phyloP scores from a whole-genome alignment of 2,329 filamentous ascomycete species.

The Beauveria sp. region DNA sequence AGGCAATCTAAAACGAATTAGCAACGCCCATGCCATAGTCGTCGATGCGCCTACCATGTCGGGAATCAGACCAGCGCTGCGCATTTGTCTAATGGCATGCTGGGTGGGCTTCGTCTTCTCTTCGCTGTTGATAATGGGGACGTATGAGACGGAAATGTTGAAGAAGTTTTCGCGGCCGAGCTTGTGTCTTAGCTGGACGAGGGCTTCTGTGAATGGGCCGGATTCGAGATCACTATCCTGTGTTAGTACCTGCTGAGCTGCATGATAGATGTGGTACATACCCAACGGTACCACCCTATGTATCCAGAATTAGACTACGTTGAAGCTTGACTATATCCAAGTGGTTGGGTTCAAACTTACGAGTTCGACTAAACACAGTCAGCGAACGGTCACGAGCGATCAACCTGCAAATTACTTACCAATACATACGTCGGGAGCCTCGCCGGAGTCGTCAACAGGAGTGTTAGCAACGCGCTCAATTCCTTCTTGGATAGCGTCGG shows the following conservation, averaged over 20 bases:
- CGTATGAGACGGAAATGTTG: slow-evolving; percentile 82
- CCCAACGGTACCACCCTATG: slow-evolving; percentile 52
- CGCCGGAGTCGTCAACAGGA: slow-evolving; percentile 75
- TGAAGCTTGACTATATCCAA: not conserved
- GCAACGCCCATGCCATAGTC: not conserved
- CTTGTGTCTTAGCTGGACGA: slow-evolving; percentile 68
- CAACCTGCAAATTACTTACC: slow-evolving; percentile 41
- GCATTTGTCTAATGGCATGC: slow-evolving; percentile 74
- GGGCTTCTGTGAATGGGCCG: slow-evolving; percentile 79
- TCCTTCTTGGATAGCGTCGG: slow-evolving; percentile 87
- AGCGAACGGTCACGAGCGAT: slow-evolving; percentile 6
- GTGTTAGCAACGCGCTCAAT: slow-evolving; percentile 78
- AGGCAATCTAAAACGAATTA: slow-evolving; percentile 64
- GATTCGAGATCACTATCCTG: slow-evolving; percentile 65
- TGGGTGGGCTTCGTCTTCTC: slow-evolving; percentile 97
- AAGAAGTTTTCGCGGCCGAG: slow-evolving; percentile 74
- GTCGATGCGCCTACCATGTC: slow-evolving; percentile 47
- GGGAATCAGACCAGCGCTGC: slow-evolving; percentile 68
- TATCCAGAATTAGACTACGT: slow-evolving; percentile 4
- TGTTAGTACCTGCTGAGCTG: not conserved
- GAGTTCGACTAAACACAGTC: slow-evolving; percentile 17
- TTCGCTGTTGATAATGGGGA: slow-evolving; percentile 58
- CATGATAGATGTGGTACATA: slow-evolving; percentile 11
- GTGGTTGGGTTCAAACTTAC: slow-evolving; percentile 18
- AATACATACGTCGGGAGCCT: slow-evolving; percentile 87